A percentile compares a stretch with the other conserved stretches of the same genome.
These are phyloP conservation scores for Venturia pyrina DNA, from an alignment of 2,329 filamentous ascomycete species.

Conservation along the genomic window DNA sequence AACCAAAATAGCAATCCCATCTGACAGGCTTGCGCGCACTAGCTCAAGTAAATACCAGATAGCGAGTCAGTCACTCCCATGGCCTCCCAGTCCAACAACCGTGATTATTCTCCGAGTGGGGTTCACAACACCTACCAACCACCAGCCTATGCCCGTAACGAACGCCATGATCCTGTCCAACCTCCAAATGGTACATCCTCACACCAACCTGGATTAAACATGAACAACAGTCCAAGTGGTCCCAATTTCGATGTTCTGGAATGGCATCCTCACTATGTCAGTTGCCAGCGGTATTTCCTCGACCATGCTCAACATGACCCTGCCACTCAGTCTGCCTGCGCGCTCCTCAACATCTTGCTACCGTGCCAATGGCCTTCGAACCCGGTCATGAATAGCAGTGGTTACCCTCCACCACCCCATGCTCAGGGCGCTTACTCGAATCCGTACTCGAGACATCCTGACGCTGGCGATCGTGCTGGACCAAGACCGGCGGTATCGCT, in stretches of 20 bases:
- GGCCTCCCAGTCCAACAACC: neutral
- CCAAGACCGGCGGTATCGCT: constrained; percentile 49
- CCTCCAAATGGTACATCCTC: neutral
- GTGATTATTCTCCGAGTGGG: constrained; percentile 2
- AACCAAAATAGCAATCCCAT: neutral
- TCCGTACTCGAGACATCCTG: neutral
- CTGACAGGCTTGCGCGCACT: neutral
- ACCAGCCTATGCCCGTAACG: neutral
- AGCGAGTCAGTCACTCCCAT: neutral
- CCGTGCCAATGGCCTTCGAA: constrained; percentile 63
- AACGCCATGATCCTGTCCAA: neutral
- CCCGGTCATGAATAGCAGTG: constrained; percentile 31
- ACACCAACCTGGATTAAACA: neutral
- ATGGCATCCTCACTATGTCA: constrained; percentile 87
- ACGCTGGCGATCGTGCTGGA: constrained; percentile 22
- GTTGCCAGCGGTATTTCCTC: constrained; percentile 82
- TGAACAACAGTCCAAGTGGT: constrained; percentile 27
- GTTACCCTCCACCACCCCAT: constrained; percentile 21
- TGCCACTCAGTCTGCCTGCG: constrained; percentile 76
- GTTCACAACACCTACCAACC: neutral
- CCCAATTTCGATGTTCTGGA: constrained; percentile 69
- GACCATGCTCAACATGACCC: constrained; percentile 79
- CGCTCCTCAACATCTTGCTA: constrained; percentile 83
- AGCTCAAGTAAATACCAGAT: neutral
- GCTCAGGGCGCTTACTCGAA: constrained; percentile 17